A percentile compares a stretch with the other conserved stretches of the same genome.
Conservation (phyloP, 371 early-diverging fungal genomes). For the Mucor lusitanicus region DNA sequence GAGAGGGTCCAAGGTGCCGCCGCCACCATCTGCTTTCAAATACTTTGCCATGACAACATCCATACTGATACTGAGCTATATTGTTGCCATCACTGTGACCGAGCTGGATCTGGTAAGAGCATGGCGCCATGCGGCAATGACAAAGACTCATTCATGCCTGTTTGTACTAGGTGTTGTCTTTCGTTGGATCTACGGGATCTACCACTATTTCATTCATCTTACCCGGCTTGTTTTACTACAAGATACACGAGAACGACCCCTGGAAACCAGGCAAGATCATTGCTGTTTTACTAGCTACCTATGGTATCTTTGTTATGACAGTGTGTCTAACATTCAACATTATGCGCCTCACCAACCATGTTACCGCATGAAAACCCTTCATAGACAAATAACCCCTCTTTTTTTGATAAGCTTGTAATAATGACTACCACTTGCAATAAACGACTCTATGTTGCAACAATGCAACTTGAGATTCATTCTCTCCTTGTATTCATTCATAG, state of each 20-base stretch:
- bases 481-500: neutral
- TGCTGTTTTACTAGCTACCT: slow-evolving; percentile 52
- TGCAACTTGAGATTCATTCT: neutral
- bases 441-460: neutral
- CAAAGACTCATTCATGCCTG: neutral
- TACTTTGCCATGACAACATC: slow-evolving; percentile 70
- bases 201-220: slow-evolving; percentile 98
- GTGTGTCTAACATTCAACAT: slow-evolving; percentile 64
- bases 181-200: slow-evolving; percentile 99
- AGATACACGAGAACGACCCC: slow-evolving; percentile 66
- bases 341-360: slow-evolving; percentile 4
- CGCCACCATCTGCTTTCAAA: slow-evolving; percentile 48
- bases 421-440: neutral
- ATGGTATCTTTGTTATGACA: slow-evolving; percentile 66
- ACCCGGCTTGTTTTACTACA: slow-evolving; percentile 95
- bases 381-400: neutral
- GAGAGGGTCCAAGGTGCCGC: slow-evolving; percentile 31
- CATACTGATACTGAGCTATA: slow-evolving; percentile 71
- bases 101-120: slow-evolving; percentile 69
- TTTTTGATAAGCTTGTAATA: neutral
- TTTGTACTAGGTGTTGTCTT: slow-evolving; percentile 68
- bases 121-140: neutral
- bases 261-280: slow-evolving; percentile 58
- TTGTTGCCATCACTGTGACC: slow-evolving; percentile 76
- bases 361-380: neutral